Base-by-base conservation (phyloP, 1,139 yeast species). In the Hansenula anomala region DNA sequence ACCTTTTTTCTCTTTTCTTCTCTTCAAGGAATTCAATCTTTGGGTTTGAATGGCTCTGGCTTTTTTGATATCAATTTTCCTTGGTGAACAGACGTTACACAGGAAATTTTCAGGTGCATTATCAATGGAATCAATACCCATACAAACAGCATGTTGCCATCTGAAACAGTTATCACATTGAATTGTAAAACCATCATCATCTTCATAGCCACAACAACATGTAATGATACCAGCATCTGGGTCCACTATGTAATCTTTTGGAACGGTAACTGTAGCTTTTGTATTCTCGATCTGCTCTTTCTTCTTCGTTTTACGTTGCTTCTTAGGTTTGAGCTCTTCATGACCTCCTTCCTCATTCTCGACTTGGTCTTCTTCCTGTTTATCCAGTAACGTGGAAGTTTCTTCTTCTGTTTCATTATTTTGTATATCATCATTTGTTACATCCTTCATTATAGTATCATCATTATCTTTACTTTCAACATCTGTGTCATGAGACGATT, bases 91-190 rank as follows among this genome's bases (percentile, higher is more conserved):
- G 40, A 69, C 72, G 59, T 86, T 87, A 58, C 98, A 90, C 34
- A 78, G 70, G 58, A 86, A 90, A 39, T 79, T 80, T 45, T 87
- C 96, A 0, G 96, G 96, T 0, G 82, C 94, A 42, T 82, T 80
- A 26, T 77, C 84, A 42, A 75, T 80, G 36, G 82, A 75, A 37
- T 69, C 71, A 48, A 84, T 86, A 9, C 85, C 86, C 76, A 87
- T 88, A 62, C 97, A 90, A 19, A 78, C 70, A 33, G 95, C 90
- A 63, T 90, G 97, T 58, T 89, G 96, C 97, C 97, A 90, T 46
- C 96, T 77, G 60, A 76, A 82, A 60, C 97, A 90, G 34, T 78
- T 73, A 58, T 89, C 96, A 64, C 97, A 90, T 60, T 89, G 97
- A 44, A 90, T 85, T 1, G 97, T 89, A 59, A 87, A 88, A 1